Conservation (phyloP, 1,284 basidiomycete species). For the Mycena sp. region DNA sequence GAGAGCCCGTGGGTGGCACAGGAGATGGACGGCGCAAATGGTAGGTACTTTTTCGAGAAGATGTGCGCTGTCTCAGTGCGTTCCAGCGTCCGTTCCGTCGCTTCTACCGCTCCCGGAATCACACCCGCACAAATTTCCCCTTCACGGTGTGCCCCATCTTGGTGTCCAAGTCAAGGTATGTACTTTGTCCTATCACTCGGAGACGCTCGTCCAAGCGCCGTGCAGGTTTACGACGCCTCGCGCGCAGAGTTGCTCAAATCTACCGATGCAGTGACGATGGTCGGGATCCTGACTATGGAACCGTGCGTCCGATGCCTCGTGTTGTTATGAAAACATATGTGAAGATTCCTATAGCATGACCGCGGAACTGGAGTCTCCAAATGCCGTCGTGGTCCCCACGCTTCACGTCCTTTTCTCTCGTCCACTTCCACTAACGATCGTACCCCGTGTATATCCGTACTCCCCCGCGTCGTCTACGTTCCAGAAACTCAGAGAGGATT, state of each 20-base stretch:
- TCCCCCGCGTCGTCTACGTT: constrained; percentile 25
- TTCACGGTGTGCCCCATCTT: constrained; percentile 60
- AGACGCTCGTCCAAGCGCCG: background rate
- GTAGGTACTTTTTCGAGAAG: constrained; percentile 23
- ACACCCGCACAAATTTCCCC: constrained; percentile 72
- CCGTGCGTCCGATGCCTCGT: constrained; percentile 51
- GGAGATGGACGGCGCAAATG: constrained; percentile 44
- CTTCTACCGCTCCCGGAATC: constrained; percentile 31
- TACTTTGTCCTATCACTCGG: background rate
- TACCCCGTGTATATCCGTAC: constrained; percentile 49
- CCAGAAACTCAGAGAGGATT: constrained; percentile 52
- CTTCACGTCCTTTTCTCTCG: constrained; percentile 72
- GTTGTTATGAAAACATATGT: constrained; percentile 7
- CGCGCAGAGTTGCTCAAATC: constrained; percentile 57
- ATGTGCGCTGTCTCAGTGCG: constrained; percentile 7
- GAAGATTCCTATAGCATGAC: constrained; percentile 9
- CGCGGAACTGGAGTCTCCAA: constrained; percentile 47
- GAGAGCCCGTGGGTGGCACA: constrained; percentile 60
- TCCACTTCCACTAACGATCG: constrained; percentile 49
- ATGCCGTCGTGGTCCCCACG: constrained; percentile 58
- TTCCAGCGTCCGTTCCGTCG: constrained; percentile 1
- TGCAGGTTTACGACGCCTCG: constrained; percentile 65
- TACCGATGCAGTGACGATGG: constrained; percentile 70
- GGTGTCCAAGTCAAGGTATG: constrained; percentile 76
- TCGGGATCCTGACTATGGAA: constrained; percentile 75